Evolutionary conservation across 2,329 filamentous ascomycete genomes (phyloP).

Genomic region (Claviceps cyperi): DNA sequence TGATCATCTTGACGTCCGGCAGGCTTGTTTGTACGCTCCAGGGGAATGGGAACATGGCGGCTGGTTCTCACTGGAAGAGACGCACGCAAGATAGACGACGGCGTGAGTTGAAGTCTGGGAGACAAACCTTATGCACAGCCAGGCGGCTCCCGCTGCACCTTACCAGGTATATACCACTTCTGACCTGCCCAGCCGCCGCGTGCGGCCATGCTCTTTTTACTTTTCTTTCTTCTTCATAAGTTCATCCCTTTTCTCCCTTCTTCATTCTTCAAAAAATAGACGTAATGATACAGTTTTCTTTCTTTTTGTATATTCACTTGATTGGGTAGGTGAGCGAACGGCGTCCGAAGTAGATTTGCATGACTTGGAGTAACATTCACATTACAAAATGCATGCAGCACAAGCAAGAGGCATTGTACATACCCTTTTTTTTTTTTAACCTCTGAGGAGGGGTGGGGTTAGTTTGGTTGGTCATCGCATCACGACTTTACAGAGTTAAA

Average conservation of each 20-base stretch:
- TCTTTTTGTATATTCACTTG: background rate
- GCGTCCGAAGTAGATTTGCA: background rate
- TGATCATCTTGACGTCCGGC: slow-evolving; percentile 40
- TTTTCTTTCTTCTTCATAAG: too few species aligned
- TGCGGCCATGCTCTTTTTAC: background rate
- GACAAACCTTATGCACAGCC: background rate
- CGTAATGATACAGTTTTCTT: background rate
- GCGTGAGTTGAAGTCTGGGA: background rate
- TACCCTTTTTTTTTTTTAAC: background rate
- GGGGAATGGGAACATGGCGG: slow-evolving; percentile 77
- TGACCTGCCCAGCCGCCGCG: background rate
- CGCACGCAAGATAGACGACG: background rate
- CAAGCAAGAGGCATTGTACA: background rate
- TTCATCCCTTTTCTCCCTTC: too few species aligned
- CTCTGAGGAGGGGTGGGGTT: background rate
- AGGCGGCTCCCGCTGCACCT: background rate
- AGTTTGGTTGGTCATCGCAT: too few species aligned
- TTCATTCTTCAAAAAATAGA: background rate
- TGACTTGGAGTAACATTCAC: background rate
- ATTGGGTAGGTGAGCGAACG: background rate
- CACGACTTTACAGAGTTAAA: too few species aligned
- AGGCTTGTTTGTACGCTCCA: slow-evolving; percentile 49
- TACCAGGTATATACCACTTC: background rate
- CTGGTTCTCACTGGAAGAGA: slow-evolving; percentile 45
- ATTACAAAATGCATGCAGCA: background rate